Conservation (phyloP, 345 rosid genomes). For the Euphorbia tirucalli region DNA sequence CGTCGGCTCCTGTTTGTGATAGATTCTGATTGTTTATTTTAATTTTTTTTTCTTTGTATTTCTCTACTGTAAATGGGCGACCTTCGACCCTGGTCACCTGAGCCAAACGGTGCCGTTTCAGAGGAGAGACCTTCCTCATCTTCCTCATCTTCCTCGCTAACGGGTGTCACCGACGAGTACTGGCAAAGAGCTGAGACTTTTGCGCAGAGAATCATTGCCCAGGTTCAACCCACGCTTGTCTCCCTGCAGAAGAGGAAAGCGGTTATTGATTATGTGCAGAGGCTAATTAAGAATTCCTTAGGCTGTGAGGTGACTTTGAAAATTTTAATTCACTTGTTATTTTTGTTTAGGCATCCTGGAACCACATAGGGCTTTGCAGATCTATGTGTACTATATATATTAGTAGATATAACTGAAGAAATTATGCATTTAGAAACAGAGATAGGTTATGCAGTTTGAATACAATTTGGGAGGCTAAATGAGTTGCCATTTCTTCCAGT, state of each 20-base stretch:
- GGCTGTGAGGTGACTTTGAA: slow-evolving; percentile 30
- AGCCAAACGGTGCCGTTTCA: no score
- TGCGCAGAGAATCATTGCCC: slow-evolving; percentile 19
- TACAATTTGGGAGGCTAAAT: background rate
- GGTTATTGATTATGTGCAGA: slow-evolving; percentile 27
- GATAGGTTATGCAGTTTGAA: no score
- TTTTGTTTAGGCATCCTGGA: background rate
- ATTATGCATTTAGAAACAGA: no score
- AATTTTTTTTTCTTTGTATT: no score
- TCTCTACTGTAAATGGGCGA: no score
- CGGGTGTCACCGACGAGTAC: no score
- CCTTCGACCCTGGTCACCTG: no score
- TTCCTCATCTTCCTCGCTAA: no score
- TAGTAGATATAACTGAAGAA: background rate
- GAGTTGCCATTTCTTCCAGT: background rate
- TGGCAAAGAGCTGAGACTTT: no score
- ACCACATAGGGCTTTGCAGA: background rate
- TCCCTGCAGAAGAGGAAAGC: slow-evolving; percentile 22
- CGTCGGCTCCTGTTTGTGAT: no score
- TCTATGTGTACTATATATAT: background rate
- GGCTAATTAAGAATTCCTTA: slow-evolving; percentile 23
- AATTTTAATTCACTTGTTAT: background rate
- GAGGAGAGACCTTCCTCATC: no score
- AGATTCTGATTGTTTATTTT: no score
- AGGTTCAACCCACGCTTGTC: slow-evolving; percentile 27